Percentiles rank a stretch among this genome's conserved stretches.
Evolutionary conservation across 495 filamentous ascomycete species (phyloP).

Genomic region (Pyrenula aspistea): DNA sequence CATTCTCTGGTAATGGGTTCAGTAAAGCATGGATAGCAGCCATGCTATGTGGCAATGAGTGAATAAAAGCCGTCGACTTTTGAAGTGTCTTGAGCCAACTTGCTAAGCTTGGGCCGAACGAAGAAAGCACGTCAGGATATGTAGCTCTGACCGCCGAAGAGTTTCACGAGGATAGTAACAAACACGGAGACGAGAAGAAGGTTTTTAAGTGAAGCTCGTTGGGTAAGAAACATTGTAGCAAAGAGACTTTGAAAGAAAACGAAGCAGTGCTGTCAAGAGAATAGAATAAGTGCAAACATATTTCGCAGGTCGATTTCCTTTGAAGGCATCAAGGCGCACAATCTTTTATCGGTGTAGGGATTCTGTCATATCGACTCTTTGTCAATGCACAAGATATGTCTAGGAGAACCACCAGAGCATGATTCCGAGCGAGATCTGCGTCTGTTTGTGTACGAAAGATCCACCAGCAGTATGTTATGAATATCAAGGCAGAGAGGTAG

Average conservation of each 20-base stretch:
- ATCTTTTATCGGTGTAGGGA: neutral
- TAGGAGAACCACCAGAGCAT: neutral
- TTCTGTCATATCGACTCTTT: neutral
- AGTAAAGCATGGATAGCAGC: constrained; percentile 46
- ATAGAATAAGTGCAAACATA: neutral
- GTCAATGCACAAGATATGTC: neutral
- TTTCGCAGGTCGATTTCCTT: neutral
- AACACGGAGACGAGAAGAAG: neutral
- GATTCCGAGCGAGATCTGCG: neutral
- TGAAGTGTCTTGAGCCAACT: neutral
- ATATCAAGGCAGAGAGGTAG: neutral
- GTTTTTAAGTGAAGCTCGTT: neutral
- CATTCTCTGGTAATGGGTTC: constrained; percentile 39
- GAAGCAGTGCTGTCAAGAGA: too few relatives aligned
- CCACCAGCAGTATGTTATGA: neutral
- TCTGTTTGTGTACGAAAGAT: neutral
- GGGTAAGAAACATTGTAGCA: neutral
- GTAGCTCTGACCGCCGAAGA: neutral
- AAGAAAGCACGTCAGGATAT: neutral
- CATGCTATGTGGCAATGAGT: constrained; percentile 20
- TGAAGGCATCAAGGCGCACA: neutral
- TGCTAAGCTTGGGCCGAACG: neutral
- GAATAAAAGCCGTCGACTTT: neutral
- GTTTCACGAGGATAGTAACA: neutral
- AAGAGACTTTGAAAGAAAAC: neutral